Evolutionary conservation across 2,329 filamentous ascomycete genomes (phyloP).

Genomic region (Botryotinia calthae): DNA sequence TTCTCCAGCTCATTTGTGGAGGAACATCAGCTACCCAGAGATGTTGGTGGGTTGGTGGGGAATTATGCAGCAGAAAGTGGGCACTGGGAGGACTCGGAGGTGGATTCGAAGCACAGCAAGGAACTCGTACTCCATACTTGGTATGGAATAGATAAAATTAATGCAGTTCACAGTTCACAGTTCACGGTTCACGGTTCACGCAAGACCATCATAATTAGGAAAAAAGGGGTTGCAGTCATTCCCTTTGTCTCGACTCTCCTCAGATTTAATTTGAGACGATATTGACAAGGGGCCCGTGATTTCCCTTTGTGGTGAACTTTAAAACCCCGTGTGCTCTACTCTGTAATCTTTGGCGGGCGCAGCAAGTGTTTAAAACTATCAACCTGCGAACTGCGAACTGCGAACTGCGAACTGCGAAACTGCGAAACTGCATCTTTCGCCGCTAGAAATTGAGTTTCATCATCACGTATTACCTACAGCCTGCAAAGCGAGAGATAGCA

Average conservation of each 20-base stretch:
- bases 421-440: background rate
- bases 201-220: background rate
- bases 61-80: constrained; percentile 5
- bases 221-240: constrained; percentile 2
- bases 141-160: constrained; percentile 8
- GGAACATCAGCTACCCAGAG: background rate
- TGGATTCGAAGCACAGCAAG: background rate
- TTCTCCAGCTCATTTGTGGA: background rate
- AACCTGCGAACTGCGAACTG: background rate
- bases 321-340: background rate
- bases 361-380: background rate
- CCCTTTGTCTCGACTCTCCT: constrained; percentile 1
- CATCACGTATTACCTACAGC: constrained; percentile 8
- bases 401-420: background rate
- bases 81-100: background rate
- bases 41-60: background rate
- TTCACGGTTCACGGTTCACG: too few species aligned
- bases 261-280: constrained; percentile 4
- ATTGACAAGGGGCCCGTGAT: background rate
- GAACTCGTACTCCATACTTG: background rate
- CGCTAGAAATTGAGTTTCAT: constrained; percentile 13
- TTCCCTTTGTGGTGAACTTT: constrained; percentile 7
- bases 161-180: background rate
- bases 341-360: background rate
- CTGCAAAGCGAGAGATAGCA: constrained; percentile 1